Percentiles rank a stretch among this genome's conserved stretches.
Evolutionary conservation across 176 grass and related monocot species (phyloP).

Genomic region (Oryza glaberrima): DNA sequence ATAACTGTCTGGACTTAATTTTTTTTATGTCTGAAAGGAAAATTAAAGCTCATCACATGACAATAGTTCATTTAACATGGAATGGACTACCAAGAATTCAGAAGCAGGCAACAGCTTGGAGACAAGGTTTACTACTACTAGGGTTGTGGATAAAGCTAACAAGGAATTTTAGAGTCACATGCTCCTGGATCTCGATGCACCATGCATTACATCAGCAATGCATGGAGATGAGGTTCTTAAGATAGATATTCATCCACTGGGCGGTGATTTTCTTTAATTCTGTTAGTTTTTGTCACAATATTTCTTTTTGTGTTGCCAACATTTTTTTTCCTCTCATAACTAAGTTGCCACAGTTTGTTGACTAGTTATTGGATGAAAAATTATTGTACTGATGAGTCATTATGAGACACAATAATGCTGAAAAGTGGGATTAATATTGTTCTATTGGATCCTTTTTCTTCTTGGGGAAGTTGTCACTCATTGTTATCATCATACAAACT

Average conservation of each 20-base stretch:
- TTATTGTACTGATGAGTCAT: neutral
- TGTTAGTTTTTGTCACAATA: neutral
- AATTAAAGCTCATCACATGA: neutral
- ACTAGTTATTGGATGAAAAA: neutral
- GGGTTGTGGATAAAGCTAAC: slow-evolving; percentile 40
- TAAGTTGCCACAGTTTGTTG: neutral
- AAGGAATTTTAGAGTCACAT: slow-evolving; percentile 49
- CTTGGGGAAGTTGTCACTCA: neutral
- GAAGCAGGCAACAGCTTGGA: slow-evolving; percentile 4
- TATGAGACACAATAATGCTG: neutral
- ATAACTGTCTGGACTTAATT: neutral
- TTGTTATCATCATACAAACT: neutral
- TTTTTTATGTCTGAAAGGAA: neutral
- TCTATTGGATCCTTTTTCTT: neutral
- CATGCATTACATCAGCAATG: slow-evolving; percentile 4
- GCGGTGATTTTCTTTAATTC: neutral
- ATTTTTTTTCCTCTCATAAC: neutral
- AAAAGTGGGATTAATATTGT: neutral
- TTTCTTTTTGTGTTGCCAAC: neutral
- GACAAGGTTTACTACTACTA: neutral
- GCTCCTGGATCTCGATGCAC: slow-evolving; percentile 47
- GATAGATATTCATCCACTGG: slow-evolving; percentile 6
- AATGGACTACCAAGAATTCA: slow-evolving; percentile 1
- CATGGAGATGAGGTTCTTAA: neutral
- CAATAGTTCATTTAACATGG: neutral